phyloP scores from a whole-genome alignment of 176 grass and related monocot genomes.

The Raddia guianensis region DNA sequence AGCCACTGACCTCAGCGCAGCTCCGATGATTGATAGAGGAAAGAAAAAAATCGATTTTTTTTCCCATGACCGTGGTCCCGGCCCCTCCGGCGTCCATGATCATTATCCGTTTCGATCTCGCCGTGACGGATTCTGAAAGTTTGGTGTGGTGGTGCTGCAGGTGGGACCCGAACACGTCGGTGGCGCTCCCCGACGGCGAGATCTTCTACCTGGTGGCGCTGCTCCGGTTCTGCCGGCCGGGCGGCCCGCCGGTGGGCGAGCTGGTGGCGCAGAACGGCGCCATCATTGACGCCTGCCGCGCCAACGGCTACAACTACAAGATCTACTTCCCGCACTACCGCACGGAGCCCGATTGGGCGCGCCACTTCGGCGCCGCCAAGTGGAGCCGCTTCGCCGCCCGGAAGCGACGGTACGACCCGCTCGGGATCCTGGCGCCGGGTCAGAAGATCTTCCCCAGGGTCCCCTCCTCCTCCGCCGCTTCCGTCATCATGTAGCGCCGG shows the following conservation, averaged over 20 bases:
- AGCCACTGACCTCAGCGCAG: constrained; percentile 30
- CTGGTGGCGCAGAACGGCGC: constrained; percentile 73
- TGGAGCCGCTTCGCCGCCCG: constrained; percentile 72
- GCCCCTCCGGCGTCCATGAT: neutral
- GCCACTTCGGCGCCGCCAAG: constrained; percentile 63
- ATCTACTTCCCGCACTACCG: constrained; percentile 77
- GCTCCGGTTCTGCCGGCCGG: constrained; percentile 67
- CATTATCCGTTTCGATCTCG: neutral
- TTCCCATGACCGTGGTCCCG: neutral
- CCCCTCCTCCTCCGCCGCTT: neutral
- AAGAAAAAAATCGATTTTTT: neutral
- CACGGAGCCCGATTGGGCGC: constrained; percentile 59
- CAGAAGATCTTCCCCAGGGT: constrained; percentile 77
- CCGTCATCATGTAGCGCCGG: neutral
- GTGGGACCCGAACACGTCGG: constrained; percentile 88
- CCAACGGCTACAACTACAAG: constrained; percentile 87
- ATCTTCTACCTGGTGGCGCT: constrained; percentile 97
- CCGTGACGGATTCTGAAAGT: neutral
- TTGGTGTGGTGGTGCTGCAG: constrained; percentile 32
- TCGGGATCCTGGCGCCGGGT: constrained; percentile 75
- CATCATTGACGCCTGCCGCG: constrained; percentile 57
- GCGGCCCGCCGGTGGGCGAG: constrained; percentile 53
- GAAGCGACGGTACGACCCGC: constrained; percentile 76
- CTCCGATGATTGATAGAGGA: constrained; percentile 33
- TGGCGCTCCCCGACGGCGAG: constrained; percentile 69